These are phyloP conservation scores for Tolypocladium ophioglossoides DNA, from an alignment of 2,329 filamentous ascomycete species.

Conservation along the genomic window DNA sequence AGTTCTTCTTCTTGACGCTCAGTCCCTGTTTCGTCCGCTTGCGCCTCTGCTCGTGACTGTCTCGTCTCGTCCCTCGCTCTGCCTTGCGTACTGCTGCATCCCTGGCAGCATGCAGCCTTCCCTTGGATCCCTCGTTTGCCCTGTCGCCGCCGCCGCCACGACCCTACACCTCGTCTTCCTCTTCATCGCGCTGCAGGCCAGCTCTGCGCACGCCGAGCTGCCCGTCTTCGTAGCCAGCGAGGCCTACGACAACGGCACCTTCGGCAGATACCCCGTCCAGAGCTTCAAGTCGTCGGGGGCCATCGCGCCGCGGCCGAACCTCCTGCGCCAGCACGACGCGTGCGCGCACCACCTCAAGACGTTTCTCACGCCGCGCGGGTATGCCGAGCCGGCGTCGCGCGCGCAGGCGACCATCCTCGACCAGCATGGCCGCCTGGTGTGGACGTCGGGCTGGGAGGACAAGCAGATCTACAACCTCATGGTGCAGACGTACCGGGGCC, in stretches of 20 bases:
- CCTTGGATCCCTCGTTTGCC: background rate
- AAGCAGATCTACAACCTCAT: constrained; percentile 13
- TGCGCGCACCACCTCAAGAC: constrained; percentile 22
- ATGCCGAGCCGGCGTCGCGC: constrained; percentile 14
- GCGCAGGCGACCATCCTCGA: constrained; percentile 30
- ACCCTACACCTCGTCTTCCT: background rate
- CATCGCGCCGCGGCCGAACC: constrained; percentile 17
- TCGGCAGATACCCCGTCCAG: constrained; percentile 14
- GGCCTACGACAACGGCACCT: constrained; percentile 12
- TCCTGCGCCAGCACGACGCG: constrained; percentile 11
- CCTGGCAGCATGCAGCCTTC: background rate
- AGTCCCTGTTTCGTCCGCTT: too few species aligned
- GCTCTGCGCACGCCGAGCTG: background rate
- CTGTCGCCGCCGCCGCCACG: constrained; percentile 1
- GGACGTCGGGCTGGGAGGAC: constrained; percentile 16
- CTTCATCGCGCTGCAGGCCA: background rate
- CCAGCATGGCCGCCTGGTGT: constrained; percentile 26
- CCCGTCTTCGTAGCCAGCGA: constrained; percentile 3
- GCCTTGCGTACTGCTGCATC: background rate
- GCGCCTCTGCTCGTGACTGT: background rate
- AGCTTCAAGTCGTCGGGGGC: constrained; percentile 4
- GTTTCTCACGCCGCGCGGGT: constrained; percentile 22
- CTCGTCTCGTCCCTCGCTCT: background rate
- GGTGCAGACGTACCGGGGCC: constrained; percentile 8
- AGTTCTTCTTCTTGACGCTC: background rate